Percentiles rank a stretch among this genome's conserved stretches.
Evolutionary conservation across 2,329 filamentous ascomycete genomes (phyloP).

Genomic region (Aureobasidium sp.): DNA sequence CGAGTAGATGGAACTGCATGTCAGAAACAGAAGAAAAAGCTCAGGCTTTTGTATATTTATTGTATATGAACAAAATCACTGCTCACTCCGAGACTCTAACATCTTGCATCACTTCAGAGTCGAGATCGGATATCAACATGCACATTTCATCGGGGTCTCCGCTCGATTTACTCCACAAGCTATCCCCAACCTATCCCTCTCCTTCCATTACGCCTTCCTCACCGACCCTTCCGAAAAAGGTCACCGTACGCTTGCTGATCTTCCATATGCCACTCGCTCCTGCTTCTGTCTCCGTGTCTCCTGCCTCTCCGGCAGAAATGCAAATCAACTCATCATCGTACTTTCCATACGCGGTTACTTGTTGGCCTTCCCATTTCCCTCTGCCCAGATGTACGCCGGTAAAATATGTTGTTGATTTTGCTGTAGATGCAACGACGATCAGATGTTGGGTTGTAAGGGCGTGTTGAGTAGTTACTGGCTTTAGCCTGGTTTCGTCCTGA

Average conservation of each 20-base stretch:
- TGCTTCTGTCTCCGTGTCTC: constrained; percentile 16
- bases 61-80: neutral
- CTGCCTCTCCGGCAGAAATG: constrained; percentile 15
- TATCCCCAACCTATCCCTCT: constrained; percentile 10
- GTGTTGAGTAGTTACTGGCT: constrained; percentile 34
- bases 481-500: constrained; percentile 23
- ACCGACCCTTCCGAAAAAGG: constrained; percentile 29
- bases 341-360: constrained; percentile 34
- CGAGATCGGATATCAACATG: no score
- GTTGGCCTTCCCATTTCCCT: constrained; percentile 33
- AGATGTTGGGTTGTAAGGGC: constrained; percentile 32
- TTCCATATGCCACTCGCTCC: constrained; percentile 34
- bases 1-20: neutral
- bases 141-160: no score
- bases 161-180: no score
- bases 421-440: constrained; percentile 17
- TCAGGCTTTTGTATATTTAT: constrained; percentile 1
- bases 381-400: constrained; percentile 35
- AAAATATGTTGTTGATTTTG: constrained; percentile 33
- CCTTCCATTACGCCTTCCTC: constrained; percentile 28
- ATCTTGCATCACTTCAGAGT: no score
- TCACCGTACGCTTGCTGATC: constrained; percentile 29
- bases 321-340: constrained; percentile 32
- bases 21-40: neutral
- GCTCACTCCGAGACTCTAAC: no score